Base-by-base conservation (phyloP, 345 rosid species). In the Isatis tinctoria region DNA sequence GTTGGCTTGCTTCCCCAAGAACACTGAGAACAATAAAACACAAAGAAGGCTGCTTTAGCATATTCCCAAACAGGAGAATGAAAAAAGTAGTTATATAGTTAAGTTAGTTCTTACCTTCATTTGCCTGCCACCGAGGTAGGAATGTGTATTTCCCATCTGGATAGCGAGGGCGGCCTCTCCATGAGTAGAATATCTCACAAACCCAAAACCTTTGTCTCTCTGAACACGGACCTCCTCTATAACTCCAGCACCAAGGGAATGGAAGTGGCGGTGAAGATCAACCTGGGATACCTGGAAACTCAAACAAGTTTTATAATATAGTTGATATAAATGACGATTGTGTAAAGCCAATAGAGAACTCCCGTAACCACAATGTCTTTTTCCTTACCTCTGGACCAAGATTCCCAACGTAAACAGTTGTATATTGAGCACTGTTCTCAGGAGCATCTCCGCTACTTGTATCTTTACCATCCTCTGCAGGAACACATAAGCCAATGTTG, bases 1-100 rank as follows among this genome's bases (percentile, higher is more conserved):
- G 87, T 84, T 63, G 87, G 84, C 78, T 84, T 84, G 78, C 87
- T 84, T 65, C 87, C 87, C 87, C 87, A 82, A 40, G 87, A 84
- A 64, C 86, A 82, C 85, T 85, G 44, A 37, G 7, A 59, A 49
- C 41, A 67, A 49, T 16, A 33, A 13, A 51, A 10, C 36, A 18
- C 52, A 1, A 16, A 12, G 27, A 16, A 12, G 27, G n/a, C 3
- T 13, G 2, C 36, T 36, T 58, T 22, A 66, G 59, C 48, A 33
- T 48, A 33, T 65, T 24, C 22, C 49, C 47, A 35, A 65, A 64
- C 45, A 18, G 2, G 24, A 36, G 41, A 17, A 43, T 30, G 62
- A 6, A 44, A 14, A 4, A 4, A 1, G 48, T 2, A 65, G n/a
- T 30, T 18, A 18, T 5, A 11, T 11, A 22, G 16, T 20, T n/a